Percentiles rank a stretch among this genome's conserved stretches.
These are phyloP conservation scores for Colletotrichum acutatum DNA, from an alignment of 2,329 filamentous ascomycete genomes.

Conservation along the genomic window DNA sequence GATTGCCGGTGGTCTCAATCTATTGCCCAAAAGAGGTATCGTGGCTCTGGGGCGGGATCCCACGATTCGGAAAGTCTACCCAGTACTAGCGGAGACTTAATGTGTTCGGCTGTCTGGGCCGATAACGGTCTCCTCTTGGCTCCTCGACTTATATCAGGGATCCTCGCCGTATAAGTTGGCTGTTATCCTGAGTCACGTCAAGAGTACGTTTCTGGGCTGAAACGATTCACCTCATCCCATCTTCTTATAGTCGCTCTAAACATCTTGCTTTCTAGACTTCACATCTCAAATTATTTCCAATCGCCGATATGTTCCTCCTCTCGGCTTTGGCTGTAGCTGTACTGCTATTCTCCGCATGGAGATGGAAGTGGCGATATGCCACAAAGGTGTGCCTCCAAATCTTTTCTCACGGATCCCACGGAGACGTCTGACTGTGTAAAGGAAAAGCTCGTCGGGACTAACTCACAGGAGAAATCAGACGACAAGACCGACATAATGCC, in stretches of 20 bases:
- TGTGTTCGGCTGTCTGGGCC: neutral
- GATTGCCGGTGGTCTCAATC: conserved; percentile 1
- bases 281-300: neutral
- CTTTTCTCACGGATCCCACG: neutral
- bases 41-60: neutral
- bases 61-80: neutral
- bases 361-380: conserved; percentile 1
- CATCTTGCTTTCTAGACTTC: neutral
- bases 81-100: neutral
- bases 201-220: neutral
- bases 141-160: conserved; percentile 4
- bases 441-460: neutral
- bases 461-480: neutral
- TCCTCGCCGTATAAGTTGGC: neutral
- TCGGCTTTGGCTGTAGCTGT: conserved; percentile 13
- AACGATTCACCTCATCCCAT: neutral
- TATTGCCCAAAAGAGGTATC: conserved; percentile 5
- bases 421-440: neutral
- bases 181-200: neutral
- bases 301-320: conserved; percentile 9
- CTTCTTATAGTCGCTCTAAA: neutral
- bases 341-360: conserved; percentile 1
- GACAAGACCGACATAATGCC: conserved; percentile 38
- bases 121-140: conserved; percentile 24
- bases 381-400: neutral